These are phyloP conservation scores for Kuraishia ogatae DNA, from an alignment of 805 yeast species.

Conservation along the genomic window DNA sequence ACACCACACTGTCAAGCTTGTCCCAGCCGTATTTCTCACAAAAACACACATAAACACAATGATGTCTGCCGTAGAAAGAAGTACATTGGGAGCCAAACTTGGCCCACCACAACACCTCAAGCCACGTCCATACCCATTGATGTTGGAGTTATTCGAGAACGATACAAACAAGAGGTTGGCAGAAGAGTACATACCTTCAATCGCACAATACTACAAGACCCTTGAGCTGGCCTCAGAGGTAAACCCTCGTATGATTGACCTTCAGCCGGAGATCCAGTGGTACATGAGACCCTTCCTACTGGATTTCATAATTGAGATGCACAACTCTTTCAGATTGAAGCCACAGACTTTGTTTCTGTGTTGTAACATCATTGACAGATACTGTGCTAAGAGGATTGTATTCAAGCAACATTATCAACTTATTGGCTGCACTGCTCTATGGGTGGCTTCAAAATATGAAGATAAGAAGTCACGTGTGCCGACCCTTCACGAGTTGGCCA, in stretches of 20 bases:
- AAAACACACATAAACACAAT: background rate
- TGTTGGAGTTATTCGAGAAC: conserved; percentile 38
- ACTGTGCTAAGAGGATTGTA: conserved; percentile 81
- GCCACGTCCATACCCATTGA: conserved; percentile 27
- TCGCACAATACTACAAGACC: conserved; percentile 27
- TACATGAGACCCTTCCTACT: conserved; percentile 65
- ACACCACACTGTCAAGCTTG: background rate
- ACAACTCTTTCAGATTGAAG: conserved; percentile 51
- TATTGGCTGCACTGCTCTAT: conserved; percentile 83
- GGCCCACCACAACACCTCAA: conserved; percentile 26
- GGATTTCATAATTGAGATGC: conserved; percentile 67
- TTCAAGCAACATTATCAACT: conserved; percentile 81
- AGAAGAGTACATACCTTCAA: conserved; percentile 33
- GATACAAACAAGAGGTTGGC: conserved; percentile 32
- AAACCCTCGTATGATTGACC: conserved; percentile 52
- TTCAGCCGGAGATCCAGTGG: conserved; percentile 83
- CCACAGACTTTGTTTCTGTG: conserved; percentile 61
- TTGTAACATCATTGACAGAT: conserved; percentile 79
- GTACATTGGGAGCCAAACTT: conserved; percentile 1
- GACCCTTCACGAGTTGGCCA: conserved; percentile 40
- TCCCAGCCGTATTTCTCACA: background rate
- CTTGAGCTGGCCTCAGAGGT: conserved; percentile 30
- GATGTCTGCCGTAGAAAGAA: background rate
- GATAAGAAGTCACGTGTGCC: conserved; percentile 54
- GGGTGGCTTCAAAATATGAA: conserved; percentile 84